These are phyloP conservation scores for Penicillium sp. DNA, from an alignment of 2,329 filamentous ascomycete species.

Conservation along the genomic window DNA sequence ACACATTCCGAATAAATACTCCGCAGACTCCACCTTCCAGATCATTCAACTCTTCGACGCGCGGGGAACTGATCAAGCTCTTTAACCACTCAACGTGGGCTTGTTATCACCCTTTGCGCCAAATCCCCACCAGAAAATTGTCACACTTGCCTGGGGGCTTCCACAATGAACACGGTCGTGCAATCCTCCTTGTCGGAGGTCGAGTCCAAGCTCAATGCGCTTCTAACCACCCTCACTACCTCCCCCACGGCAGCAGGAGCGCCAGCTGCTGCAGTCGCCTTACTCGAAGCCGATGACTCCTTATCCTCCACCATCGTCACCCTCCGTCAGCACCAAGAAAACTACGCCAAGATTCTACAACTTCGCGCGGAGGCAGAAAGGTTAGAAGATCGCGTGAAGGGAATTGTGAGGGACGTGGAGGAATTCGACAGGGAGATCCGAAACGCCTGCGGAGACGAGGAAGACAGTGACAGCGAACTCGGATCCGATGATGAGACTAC, in stretches of 20 bases:
- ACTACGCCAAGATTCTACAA: constrained; percentile 43
- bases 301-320: constrained; percentile 43
- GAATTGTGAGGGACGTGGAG: constrained; percentile 42
- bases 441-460: constrained; percentile 32
- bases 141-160: not conserved
- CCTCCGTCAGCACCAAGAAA: constrained; percentile 46
- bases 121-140: not conserved
- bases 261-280: constrained; percentile 40
- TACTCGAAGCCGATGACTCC: constrained; percentile 44
- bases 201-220: constrained; percentile 44
- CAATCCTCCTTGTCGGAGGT: constrained; percentile 41
- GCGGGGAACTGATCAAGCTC: not conserved
- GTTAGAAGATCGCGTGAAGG: constrained; percentile 43
- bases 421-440: constrained; percentile 42
- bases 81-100: not conserved
- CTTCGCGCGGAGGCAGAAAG: constrained; percentile 42
- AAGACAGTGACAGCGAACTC: constrained; percentile 32
- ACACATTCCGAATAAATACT: not conserved
- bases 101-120: not conserved
- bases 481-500: constrained; percentile 23
- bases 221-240: constrained; percentile 43
- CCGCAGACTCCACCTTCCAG: not conserved
- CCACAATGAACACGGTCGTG: constrained; percentile 41
- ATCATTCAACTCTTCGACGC: not conserved
- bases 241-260: constrained; percentile 46